phyloP scores from a whole-genome alignment of 208 protist genomes.

The Wallacemonas sp. region DNA sequence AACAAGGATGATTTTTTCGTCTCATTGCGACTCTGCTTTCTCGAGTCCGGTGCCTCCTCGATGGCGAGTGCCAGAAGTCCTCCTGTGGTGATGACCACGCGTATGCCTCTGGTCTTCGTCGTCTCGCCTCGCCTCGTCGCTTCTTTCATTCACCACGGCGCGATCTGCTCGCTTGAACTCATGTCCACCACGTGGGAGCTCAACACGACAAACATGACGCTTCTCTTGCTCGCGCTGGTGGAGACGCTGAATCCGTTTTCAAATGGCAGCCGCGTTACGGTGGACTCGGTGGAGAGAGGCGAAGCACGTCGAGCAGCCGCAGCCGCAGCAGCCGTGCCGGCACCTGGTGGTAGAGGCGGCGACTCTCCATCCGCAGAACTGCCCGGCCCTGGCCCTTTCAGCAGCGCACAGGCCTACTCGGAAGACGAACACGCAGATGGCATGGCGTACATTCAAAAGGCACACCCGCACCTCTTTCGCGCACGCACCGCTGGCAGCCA shows the following conservation, averaged over 20 bases:
- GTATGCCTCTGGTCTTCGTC: conserved; percentile 82
- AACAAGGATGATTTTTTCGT: conserved; percentile 69
- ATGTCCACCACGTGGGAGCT: conserved; percentile 70
- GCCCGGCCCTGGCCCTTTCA: not conserved
- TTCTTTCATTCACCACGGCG: conserved; percentile 82
- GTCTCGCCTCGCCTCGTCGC: conserved; percentile 71
- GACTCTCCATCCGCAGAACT: not conserved
- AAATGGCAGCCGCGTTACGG: conserved; percentile 44
- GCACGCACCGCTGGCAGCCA: too few relatives aligned
- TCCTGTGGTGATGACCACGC: conserved; percentile 9
- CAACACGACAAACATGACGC: conserved; percentile 37
- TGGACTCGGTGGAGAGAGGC: conserved; percentile 36
- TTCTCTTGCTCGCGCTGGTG: conserved; percentile 65
- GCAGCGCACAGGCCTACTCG: conserved; percentile 35
- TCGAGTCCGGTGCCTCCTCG: conserved; percentile 4
- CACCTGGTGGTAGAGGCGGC: not conserved
- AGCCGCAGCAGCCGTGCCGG: conserved; percentile 3
- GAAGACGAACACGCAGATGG: conserved; percentile 70
- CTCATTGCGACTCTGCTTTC: conserved; percentile 60
- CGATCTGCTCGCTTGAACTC: conserved; percentile 83
- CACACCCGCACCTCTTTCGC: conserved; percentile 79
- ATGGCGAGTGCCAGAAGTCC: not conserved
- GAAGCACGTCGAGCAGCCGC: conserved; percentile 18
- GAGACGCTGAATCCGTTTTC: conserved; percentile 74
- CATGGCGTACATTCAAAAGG: conserved; percentile 58